phyloP scores from a whole-genome alignment of 75 land plant species.

The Ceratopteris richardii region DNA sequence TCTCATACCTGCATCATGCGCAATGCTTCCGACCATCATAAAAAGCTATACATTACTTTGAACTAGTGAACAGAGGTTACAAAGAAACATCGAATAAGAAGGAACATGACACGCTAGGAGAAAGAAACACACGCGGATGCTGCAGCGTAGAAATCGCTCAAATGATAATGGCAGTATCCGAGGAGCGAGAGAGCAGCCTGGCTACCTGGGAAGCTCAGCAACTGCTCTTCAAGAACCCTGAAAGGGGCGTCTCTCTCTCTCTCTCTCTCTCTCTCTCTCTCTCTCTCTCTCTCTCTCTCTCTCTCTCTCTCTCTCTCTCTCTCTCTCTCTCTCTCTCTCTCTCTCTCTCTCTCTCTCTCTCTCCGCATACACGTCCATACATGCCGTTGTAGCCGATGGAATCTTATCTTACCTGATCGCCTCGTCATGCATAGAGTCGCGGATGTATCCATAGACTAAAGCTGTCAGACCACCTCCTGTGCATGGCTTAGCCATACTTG shows the following conservation, averaged over 20 bases:
- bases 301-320: background rate
- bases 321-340: background rate
- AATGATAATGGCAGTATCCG: conserved; percentile 29
- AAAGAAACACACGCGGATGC: conserved; percentile 21
- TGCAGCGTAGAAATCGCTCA: conserved; percentile 25
- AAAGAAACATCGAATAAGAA: no score
- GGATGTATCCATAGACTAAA: conserved; percentile 25
- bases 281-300: background rate
- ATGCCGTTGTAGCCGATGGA: background rate
- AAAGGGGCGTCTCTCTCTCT: background rate
- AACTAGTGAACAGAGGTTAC: no score
- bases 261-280: background rate
- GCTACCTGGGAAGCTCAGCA: conserved; percentile 24
- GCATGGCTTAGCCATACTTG: conserved; percentile 10
- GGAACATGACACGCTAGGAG: no score
- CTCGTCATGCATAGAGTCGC: conserved; percentile 14
- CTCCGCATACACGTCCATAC: background rate
- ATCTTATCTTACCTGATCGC: conserved; percentile 19
- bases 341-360: background rate
- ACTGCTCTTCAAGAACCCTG: conserved; percentile 30
- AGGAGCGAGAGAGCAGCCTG: conserved; percentile 31
- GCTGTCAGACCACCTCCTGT: conserved; percentile 30
- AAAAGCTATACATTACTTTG: no score
- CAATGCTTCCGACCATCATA: background rate
- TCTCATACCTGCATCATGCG: conserved; percentile 20